Evolutionary conservation across 192 early-diverging fungal species (phyloP), one percentile per base, ranked within the genome.

Genomic region (Coemansia umbellata): DNA sequence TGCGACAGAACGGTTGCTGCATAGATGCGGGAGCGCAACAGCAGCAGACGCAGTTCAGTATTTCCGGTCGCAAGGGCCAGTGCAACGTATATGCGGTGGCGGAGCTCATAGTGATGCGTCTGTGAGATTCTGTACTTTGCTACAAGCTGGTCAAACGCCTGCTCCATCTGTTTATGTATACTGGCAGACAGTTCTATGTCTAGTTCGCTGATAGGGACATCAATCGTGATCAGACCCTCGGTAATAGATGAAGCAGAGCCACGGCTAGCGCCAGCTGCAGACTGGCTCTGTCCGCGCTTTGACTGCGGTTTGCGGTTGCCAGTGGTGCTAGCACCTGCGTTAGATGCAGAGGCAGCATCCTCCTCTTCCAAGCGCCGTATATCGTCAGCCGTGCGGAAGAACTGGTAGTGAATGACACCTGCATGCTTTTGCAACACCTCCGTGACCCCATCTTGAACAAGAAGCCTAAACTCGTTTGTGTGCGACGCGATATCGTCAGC

Each of bases 71-170:
- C 54, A 85, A 80, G 43, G 62, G 77, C 27, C 80, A 71, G 80
- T 4, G 89, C 88, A 36, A 94, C 82, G 18, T 89, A 79, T 41
- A 93, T 87, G 21, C 85, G 82, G 55, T 91, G 87, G 15, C 91
- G 74, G 37, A 98, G 81, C 48, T 84, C 80, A 47, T 88, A 94
- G 17, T 84, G 82, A 47, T 91, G 83, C 42, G 86, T 81, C 31
- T 64, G 63, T 0, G 92, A 85, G 24, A 97, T 80, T 8, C 71
- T 56, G 78, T 91, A 79, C 58, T 84, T 66, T 15, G 81, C 53
- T 4, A 86, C 78, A 37, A 97, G 67, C 40, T 77, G 63, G 24
- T 68, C 68, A 8, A 91, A 74, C 33, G 58, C 64, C 48, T 72
- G 69, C 3, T 44, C 55, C 47, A 93, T 82, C 27, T 80, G 52